phyloP scores from a whole-genome alignment of 805 yeast genomes.

The Candida insectorum region DNA sequence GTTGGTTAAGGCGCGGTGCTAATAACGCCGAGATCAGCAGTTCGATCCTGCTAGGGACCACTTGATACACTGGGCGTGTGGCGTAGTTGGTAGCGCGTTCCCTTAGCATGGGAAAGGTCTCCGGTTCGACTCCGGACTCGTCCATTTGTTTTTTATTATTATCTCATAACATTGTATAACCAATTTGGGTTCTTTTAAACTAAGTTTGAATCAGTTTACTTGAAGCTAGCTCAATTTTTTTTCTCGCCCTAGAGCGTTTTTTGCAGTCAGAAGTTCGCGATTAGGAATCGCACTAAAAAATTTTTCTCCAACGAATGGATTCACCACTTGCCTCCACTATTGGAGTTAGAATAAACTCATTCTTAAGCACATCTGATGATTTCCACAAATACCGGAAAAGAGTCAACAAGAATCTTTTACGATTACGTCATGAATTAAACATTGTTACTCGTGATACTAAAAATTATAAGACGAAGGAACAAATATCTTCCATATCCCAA shows the following conservation, averaged over 20 bases:
- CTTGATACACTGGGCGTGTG: slow-evolving; percentile 38
- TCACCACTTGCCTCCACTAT: slow-evolving; percentile 45
- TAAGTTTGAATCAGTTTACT: not conserved
- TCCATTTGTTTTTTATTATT: slow-evolving; percentile 26
- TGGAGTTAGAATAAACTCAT: slow-evolving; percentile 59
- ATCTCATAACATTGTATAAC: not conserved
- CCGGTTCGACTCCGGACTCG: slow-evolving; percentile 45
- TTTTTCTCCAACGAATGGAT: slow-evolving; percentile 20
- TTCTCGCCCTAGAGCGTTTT: not conserved
- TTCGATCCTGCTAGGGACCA: slow-evolving; percentile 88
- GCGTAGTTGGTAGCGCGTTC: slow-evolving; percentile 51
- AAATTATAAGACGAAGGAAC: slow-evolving; percentile 49
- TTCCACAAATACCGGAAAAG: slow-evolving; percentile 64
- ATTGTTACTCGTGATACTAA: slow-evolving; percentile 67
- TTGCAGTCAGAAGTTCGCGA: not conserved
- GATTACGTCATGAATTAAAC: slow-evolving; percentile 60
- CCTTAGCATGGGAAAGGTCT: slow-evolving; percentile 49
- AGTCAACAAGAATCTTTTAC: slow-evolving; percentile 56
- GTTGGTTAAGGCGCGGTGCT: slow-evolving; percentile 55
- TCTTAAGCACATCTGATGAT: slow-evolving; percentile 66
- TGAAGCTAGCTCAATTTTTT: not conserved
- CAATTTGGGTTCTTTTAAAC: not conserved
- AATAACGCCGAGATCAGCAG: slow-evolving; percentile 71
- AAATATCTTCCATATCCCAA: slow-evolving; percentile 42
- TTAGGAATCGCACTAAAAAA: not conserved